Percentiles rank a stretch among this genome's conserved stretches.
Evolutionary conservation across 2,329 filamentous ascomycete genomes (phyloP).

Genomic region (Alternaria sp.): DNA sequence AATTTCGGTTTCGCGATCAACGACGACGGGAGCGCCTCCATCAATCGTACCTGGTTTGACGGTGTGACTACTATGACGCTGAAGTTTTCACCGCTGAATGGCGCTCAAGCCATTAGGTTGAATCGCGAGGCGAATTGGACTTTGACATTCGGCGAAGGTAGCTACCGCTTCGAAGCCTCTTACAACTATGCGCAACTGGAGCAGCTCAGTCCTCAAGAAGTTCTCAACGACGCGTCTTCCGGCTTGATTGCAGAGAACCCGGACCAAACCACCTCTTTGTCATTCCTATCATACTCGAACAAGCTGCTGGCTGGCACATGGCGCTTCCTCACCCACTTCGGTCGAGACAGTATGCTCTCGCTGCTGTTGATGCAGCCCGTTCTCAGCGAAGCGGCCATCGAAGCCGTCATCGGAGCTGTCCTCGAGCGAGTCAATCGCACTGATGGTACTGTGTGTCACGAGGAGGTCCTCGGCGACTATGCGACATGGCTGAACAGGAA

Average conservation of each 20-base stretch:
- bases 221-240: constrained; percentile 58
- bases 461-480: constrained; percentile 71
- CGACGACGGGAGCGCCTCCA: constrained; percentile 53
- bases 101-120: constrained; percentile 23
- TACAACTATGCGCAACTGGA: constrained; percentile 68
- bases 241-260: constrained; percentile 55
- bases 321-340: constrained; percentile 72
- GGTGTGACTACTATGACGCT: constrained; percentile 65
- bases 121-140: constrained; percentile 44
- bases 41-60: constrained; percentile 67
- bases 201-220: constrained; percentile 58
- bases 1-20: constrained; percentile 54
- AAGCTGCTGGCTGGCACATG: constrained; percentile 70
- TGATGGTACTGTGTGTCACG: constrained; percentile 68
- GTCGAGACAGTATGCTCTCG: constrained; percentile 69
- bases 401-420: constrained; percentile 67
- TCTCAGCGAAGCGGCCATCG: constrained; percentile 63
- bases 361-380: constrained; percentile 65
- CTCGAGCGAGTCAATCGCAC: constrained; percentile 66
- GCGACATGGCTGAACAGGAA: constrained; percentile 65
- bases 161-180: constrained; percentile 64
- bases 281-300: constrained; percentile 68
- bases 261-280: constrained; percentile 60
- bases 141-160: constrained; percentile 59
- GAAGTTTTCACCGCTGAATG: constrained; percentile 48